phyloP scores from a whole-genome alignment of 1,284 basidiomycete genomes.

The Puccinia novopanici region DNA sequence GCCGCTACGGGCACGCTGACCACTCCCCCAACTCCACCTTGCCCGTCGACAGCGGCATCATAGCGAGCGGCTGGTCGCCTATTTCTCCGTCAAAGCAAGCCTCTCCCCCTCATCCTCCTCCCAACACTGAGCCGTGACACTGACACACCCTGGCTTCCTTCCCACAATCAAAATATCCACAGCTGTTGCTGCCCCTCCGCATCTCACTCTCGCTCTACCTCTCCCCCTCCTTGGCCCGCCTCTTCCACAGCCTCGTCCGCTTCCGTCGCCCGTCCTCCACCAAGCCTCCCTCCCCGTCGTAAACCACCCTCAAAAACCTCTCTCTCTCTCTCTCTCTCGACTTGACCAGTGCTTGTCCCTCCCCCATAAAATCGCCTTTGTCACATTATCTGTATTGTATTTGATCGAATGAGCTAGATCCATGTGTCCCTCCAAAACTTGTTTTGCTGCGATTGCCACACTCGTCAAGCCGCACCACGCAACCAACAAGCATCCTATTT shows the following conservation, averaged over 20 bases:
- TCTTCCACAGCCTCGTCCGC: not conserved
- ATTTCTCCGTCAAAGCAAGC: slow-evolving; percentile 14
- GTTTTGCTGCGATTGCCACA: too few species aligned
- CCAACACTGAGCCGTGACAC: too few species aligned
- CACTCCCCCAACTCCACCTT: not conserved
- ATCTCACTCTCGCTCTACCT: slow-evolving; percentile 15
- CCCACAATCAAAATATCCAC: not conserved
- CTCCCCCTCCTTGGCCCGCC: not conserved
- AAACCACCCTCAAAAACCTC: too few species aligned
- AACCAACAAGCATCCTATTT: too few species aligned
- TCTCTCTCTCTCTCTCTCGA: too few species aligned
- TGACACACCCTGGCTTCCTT: not conserved
- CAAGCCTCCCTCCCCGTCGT: not conserved
- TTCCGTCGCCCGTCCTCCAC: not conserved
- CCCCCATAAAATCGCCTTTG: too few species aligned
- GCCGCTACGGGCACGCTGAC: not conserved
- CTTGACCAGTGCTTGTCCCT: too few species aligned
- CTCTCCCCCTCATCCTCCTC: not conserved
- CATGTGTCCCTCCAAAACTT: too few species aligned
- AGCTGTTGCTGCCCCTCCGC: slow-evolving; percentile 8
- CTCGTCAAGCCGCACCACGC: too few species aligned
- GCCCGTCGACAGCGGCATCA: not conserved
- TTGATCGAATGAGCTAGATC: too few species aligned
- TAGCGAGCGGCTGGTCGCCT: slow-evolving; percentile 22
- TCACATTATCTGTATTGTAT: too few species aligned